Percentiles rank a stretch among this genome's conserved stretches.
Conservation (phyloP, 768 basidiomycete species). For the Phlebiopsis flavidoalba region DNA sequence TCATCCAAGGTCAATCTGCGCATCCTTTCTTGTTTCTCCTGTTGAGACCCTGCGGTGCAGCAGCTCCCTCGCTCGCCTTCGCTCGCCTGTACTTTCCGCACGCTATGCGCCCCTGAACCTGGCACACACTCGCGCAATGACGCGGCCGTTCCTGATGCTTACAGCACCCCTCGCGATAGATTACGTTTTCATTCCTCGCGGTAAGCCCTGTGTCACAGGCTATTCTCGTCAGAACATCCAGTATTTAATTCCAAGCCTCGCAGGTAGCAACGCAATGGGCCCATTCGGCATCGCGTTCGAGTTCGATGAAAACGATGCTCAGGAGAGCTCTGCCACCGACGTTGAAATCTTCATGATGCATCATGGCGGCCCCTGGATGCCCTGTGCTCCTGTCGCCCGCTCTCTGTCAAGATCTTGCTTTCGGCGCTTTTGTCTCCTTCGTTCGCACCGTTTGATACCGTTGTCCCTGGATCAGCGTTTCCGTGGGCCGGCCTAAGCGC, state of each 20-base stretch:
- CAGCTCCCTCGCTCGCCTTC: background rate
- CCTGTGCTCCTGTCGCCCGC: background rate
- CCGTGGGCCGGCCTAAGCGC: too few relatives aligned
- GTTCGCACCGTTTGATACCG: background rate
- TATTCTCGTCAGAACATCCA: background rate
- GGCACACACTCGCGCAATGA: background rate
- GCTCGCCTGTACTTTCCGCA: background rate
- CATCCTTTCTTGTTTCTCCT: background rate
- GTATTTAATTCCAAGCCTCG: background rate
- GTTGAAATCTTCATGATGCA: background rate
- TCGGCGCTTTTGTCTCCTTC: background rate
- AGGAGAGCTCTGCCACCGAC: background rate
- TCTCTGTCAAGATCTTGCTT: background rate
- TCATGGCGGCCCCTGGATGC: background rate
- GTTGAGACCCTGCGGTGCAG: background rate
- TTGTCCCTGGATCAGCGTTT: background rate
- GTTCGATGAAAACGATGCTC: background rate
- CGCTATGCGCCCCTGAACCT: too few relatives aligned
- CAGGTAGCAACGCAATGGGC: background rate
- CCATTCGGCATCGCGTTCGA: background rate
- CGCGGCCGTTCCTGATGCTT: background rate
- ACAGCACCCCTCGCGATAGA: background rate
- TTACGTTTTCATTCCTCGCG: background rate
- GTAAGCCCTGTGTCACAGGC: background rate
- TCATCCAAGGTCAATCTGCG: background rate